These are phyloP conservation scores for Aquanectria penicillioides DNA, from an alignment of 2,329 filamentous ascomycete genomes.

Conservation along the genomic window DNA sequence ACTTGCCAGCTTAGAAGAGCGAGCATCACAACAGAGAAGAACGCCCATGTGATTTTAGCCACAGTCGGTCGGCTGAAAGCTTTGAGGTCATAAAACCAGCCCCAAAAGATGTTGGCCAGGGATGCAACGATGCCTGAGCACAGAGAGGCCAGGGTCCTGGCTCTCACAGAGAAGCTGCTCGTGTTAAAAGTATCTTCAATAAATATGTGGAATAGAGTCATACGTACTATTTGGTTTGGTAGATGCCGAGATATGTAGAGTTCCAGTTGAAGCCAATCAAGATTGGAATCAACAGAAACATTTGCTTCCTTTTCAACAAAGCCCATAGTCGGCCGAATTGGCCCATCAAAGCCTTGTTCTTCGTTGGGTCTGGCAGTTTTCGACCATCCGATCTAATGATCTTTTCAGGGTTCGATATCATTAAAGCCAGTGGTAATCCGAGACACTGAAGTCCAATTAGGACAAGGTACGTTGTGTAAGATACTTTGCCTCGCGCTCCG, in stretches of 20 bases:
- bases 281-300: constrained; percentile 60
- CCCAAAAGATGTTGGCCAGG: constrained; percentile 58
- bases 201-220: not conserved
- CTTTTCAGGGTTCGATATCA: constrained; percentile 36
- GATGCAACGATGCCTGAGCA: constrained; percentile 57
- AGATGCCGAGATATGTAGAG: constrained; percentile 60
- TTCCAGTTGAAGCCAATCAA: constrained; percentile 63
- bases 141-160: constrained; percentile 56
- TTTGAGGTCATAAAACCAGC: constrained; percentile 59
- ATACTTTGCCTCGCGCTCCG: constrained; percentile 44
- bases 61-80: constrained; percentile 52
- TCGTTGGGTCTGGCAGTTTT: constrained; percentile 18
- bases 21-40: constrained; percentile 54
- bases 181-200: not conserved
- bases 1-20: constrained; percentile 59
- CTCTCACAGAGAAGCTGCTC: constrained; percentile 56
- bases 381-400: constrained; percentile 36
- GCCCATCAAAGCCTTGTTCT: constrained; percentile 28
- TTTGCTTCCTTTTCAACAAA: constrained; percentile 54
- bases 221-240: constrained; percentile 56
- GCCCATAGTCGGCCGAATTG: constrained; percentile 39
- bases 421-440: constrained; percentile 35
- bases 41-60: constrained; percentile 54
- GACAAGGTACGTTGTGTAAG: constrained; percentile 37
- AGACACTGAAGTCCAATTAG: constrained; percentile 41